Base-by-base conservation (phyloP, 148 eudicot genomes). In the Chenopodium album region DNA sequence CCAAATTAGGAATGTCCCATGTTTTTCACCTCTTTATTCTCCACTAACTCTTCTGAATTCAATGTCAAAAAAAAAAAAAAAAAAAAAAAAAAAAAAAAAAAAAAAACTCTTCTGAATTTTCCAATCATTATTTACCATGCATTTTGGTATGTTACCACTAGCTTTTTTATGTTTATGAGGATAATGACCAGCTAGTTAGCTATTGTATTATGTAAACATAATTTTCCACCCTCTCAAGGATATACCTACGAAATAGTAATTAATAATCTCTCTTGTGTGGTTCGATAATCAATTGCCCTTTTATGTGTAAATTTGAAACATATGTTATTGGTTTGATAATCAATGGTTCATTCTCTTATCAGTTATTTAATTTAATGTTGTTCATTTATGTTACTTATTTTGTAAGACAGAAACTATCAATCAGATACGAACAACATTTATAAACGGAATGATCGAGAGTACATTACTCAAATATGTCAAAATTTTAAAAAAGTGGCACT, bases 1-100 rank as follows among this genome's bases (percentile, higher is more conserved):
- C 84, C 50, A 56, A 34, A 52, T 76, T 13, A 6, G 59, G 84
- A 37, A 76, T 67, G 28, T 82, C 75, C 75, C 79, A 82, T 69
- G 80, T 82, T 82, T 71, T 47, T 48, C 44, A 65, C 75, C 67
- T 65, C 62, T 28, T 75, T 29, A 65, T 50, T 56, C 71, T 16
- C 56, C 59, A 26, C 59, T 28, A 37, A 34, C 56, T 46, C 23
- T 66, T 76, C 84, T 76, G 84, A 76, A 54, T n/a, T 54, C 23
- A 23, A 23, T 23, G 23, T 23, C 23, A 23, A 23, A 23, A 23
- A 23, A 23, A 23, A 23, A 23, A 23, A 23, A 23, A 23, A 23
- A 23, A 23, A 23, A 23, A 23, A 23, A 23, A 23, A 23, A 23
- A 23, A 23, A 23, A 23, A 23, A 23, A 23, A 23, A 23, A 23